phyloP scores from a whole-genome alignment of 306 rosid genomes.

The Trifolium dubium region DNA sequence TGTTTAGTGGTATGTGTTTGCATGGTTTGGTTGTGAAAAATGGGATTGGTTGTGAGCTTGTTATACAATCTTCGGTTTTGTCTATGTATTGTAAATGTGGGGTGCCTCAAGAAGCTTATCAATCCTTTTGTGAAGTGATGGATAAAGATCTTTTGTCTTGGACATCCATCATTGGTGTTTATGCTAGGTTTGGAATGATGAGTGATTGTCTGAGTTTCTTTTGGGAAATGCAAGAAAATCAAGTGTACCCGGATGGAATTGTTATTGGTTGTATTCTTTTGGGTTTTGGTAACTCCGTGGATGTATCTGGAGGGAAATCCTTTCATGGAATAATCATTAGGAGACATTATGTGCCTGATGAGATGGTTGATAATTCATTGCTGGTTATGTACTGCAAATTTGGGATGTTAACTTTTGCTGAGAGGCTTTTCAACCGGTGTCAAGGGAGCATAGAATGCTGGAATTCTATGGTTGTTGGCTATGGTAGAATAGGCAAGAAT shows the following conservation, averaged over 20 bases:
- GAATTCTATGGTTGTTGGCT: constrained; percentile 61
- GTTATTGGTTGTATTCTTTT: constrained; percentile 64
- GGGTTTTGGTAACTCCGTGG: constrained; percentile 61
- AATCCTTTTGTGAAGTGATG: constrained; percentile 52
- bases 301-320: constrained; percentile 58
- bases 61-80: constrained; percentile 60
- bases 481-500: constrained; percentile 50
- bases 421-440: constrained; percentile 55
- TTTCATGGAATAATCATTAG: constrained; percentile 67
- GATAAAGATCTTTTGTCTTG: constrained; percentile 70
- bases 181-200: constrained; percentile 68
- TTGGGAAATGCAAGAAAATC: constrained; percentile 57
- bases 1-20: constrained; percentile 65
- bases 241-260: constrained; percentile 62
- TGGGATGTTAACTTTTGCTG: constrained; percentile 60
- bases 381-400: constrained; percentile 76
- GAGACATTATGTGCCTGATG: constrained; percentile 45
- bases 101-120: constrained; percentile 58
- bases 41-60: constrained; percentile 58
- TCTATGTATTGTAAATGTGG: constrained; percentile 76
- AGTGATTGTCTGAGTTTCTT: constrained; percentile 56
- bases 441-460: constrained; percentile 54
- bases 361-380: constrained; percentile 53
- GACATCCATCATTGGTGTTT: constrained; percentile 67
- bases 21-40: constrained; percentile 63